A percentile compares a stretch with the other conserved stretches of the same genome.
These are phyloP conservation scores for Rubus parviflorus DNA, from an alignment of 306 rosid species.

Conservation along the genomic window DNA sequence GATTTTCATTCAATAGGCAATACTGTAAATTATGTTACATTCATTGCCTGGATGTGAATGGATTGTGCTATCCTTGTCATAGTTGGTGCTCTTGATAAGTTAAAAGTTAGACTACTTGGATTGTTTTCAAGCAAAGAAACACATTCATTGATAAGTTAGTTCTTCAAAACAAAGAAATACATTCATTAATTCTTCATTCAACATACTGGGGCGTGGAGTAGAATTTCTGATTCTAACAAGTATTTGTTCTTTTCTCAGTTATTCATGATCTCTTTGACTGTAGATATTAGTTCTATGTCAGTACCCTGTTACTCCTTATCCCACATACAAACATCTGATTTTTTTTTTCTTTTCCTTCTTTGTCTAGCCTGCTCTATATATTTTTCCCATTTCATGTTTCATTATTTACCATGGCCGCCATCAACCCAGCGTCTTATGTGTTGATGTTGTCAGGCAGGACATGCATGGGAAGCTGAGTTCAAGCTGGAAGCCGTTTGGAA, in stretches of 20 bases:
- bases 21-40: neutral
- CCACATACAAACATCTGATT: neutral
- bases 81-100: neutral
- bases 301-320: neutral
- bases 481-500: conserved; percentile 84
- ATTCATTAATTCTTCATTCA: neutral
- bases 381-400: neutral
- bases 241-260: conserved; percentile 8
- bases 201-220: neutral
- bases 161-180: neutral
- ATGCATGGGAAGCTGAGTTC: conserved; percentile 58
- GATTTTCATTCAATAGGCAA: neutral
- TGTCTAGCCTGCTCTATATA: neutral
- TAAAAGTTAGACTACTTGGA: neutral
- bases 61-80: neutral
- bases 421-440: conserved; percentile 29
- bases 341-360: neutral
- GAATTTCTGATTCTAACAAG: neutral
- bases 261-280: conserved; percentile 9
- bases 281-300: neutral
- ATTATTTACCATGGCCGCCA: conserved; percentile 15
- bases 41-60: conserved; percentile 9
- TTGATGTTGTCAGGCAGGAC: conserved; percentile 62
- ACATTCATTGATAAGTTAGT: neutral
- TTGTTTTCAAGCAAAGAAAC: neutral